Percentiles rank a stretch among this genome's conserved stretches.
phyloP scores from a whole-genome alignment of 495 filamentous ascomycete species.

The Podospora bellae-mahoneyi region DNA sequence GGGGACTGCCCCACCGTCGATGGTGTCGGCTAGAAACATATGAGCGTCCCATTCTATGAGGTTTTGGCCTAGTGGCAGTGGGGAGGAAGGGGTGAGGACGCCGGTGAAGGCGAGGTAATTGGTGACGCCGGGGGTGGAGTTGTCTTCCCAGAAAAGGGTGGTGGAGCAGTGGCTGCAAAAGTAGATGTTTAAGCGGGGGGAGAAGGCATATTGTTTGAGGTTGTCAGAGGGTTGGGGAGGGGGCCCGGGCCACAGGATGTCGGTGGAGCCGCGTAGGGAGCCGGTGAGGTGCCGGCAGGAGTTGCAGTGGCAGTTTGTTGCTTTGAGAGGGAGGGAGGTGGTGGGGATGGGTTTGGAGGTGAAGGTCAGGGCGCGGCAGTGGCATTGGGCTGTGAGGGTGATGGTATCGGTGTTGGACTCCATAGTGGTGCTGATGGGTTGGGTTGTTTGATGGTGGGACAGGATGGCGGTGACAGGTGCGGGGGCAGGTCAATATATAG shows the following conservation, averaged over 20 bases:
- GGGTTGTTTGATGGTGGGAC: neutral
- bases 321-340: conserved; percentile 27
- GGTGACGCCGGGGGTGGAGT: neutral
- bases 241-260: conserved; percentile 25
- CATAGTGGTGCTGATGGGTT: conserved; percentile 12
- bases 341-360: conserved; percentile 16
- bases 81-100: conserved; percentile 29
- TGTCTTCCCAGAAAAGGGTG: neutral
- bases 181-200: neutral
- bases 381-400: conserved; percentile 29
- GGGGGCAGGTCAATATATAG: neutral
- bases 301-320: conserved; percentile 41
- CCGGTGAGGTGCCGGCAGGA: conserved; percentile 42
- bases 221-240: conserved; percentile 4
- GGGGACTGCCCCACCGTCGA: conserved; percentile 42
- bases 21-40: conserved; percentile 43
- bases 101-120: conserved; percentile 35
- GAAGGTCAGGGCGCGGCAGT: conserved; percentile 35
- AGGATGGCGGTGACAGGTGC: neutral
- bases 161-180: neutral
- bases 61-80: conserved; percentile 24
- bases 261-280: conserved; percentile 27
- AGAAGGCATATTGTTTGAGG: neutral
- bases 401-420: conserved; percentile 17
- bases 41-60: conserved; percentile 40